A percentile compares a stretch with the other conserved stretches of the same genome.
These are phyloP conservation scores for Dictyostelium purpureum DNA, from an alignment of 78 protist species.

Conservation along the genomic window DNA sequence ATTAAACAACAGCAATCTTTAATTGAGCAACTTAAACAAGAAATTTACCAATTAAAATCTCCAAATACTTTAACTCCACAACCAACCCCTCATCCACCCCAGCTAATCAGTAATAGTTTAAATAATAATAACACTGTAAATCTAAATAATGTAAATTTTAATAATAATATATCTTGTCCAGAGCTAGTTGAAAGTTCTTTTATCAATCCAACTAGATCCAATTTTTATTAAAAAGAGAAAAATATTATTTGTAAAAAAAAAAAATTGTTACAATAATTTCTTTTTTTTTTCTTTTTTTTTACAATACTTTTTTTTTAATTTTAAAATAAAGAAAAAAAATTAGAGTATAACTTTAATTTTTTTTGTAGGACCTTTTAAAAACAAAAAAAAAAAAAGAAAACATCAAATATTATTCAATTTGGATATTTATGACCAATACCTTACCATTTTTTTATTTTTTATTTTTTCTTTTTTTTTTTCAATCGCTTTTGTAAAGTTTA, in stretches of 20 bases:
- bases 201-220: not conserved
- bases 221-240: not conserved
- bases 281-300: not conserved
- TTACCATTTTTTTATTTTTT: too few species aligned
- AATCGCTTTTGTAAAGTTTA: too few species aligned
- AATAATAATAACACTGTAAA: not conserved
- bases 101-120: not conserved
- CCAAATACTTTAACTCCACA: not conserved
- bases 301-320: not conserved
- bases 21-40: slow-evolving; percentile 56
- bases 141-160: not conserved
- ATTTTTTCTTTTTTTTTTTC: too few species aligned
- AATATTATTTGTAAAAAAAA: not conserved
- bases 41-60: slow-evolving; percentile 51
- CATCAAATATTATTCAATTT: too few species aligned
- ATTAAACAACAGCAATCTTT: slow-evolving; percentile 65
- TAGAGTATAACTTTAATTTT: not conserved
- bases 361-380: not conserved
- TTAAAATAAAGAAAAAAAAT: not conserved
- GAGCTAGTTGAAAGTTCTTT: not conserved
- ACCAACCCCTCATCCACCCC: not conserved
- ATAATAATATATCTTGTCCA: not conserved
- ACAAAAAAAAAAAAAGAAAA: not conserved
- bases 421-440: too few species aligned
- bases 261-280: not conserved